Evolutionary conservation across 2,329 filamentous ascomycete genomes (phyloP).

Genomic region (Hymenoscyphus linearis): DNA sequence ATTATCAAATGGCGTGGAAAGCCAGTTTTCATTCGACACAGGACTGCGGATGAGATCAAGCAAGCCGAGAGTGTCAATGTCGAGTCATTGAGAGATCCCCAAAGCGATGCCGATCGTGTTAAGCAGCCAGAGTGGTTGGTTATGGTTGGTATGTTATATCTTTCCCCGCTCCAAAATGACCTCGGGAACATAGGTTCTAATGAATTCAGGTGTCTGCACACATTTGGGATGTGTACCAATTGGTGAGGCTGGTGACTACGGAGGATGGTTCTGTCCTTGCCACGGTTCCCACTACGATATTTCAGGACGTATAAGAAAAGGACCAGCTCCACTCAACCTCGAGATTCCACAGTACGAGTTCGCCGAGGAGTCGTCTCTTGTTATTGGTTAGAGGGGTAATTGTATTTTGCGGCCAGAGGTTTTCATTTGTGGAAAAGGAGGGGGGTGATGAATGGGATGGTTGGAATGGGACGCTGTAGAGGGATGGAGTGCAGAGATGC

Average conservation of each 20-base stretch:
- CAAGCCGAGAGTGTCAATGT: conserved; percentile 88
- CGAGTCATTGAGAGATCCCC: conserved; percentile 80
- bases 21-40: conserved; percentile 99
- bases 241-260: conserved; percentile 94
- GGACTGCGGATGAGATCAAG: conserved; percentile 86
- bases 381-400: conserved; percentile 71
- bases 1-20: conserved; percentile 99
- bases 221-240: conserved; percentile 99
- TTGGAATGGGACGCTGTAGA: conserved; percentile 1
- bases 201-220: conserved; percentile 79
- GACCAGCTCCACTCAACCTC: conserved; percentile 93
- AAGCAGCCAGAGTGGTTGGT: conserved; percentile 98
- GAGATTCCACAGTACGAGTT: conserved; percentile 93
- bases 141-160: conserved; percentile 71
- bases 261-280: conserved; percentile 99
- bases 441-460: conserved; percentile 22
- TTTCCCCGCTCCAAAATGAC: conserved; percentile 4
- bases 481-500: conserved; percentile 23
- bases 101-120: conserved; percentile 86
- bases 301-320: conserved; percentile 95
- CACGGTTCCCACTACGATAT: conserved; percentile 99
- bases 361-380: conserved; percentile 77
- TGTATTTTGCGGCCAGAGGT: conserved; percentile 7
- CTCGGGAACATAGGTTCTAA: neutral
- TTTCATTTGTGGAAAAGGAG: conserved; percentile 35